A percentile compares a stretch with the other conserved stretches of the same genome.
Conservation (phyloP, 768 basidiomycete genomes). For the Leccinum imitatum region DNA sequence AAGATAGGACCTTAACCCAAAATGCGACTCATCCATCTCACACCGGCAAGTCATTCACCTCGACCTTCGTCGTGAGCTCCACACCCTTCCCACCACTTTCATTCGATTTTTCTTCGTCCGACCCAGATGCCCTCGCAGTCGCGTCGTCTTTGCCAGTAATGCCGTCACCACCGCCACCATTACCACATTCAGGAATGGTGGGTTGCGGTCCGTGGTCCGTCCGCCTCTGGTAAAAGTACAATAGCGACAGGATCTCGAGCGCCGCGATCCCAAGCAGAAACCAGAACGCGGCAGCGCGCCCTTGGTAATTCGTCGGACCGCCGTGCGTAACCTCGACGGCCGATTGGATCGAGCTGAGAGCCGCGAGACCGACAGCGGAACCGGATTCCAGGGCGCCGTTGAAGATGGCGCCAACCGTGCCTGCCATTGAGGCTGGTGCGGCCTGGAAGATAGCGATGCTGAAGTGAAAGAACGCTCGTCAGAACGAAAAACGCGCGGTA, state of each 20-base stretch:
- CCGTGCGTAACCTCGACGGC: constrained; percentile 39
- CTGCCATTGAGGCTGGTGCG: constrained; percentile 48
- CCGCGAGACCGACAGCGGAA: constrained; percentile 49
- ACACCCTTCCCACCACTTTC: background rate
- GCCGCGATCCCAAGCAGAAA: constrained; percentile 40
- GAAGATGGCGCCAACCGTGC: constrained; percentile 58
- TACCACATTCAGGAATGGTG: background rate
- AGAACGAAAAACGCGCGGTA: background rate
- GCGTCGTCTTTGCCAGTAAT: background rate
- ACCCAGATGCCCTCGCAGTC: background rate
- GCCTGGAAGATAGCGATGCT: constrained; percentile 53
- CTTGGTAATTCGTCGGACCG: constrained; percentile 34
- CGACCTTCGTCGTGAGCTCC: background rate
- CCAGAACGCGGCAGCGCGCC: constrained; percentile 47
- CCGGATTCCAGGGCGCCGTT: constrained; percentile 56
- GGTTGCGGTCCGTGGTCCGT: constrained; percentile 13
- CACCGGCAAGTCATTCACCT: background rate
- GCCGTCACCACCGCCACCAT: background rate
- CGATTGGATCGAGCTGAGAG: constrained; percentile 48
- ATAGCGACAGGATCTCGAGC: constrained; percentile 33
- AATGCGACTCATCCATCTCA: background rate
- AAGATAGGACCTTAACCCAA: background rate
- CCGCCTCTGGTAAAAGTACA: constrained; percentile 35
- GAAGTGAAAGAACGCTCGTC: background rate
- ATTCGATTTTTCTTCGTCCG: background rate